Conservation (phyloP, 2,329 filamentous ascomycete species). For the Stachybotrys echinatus region DNA sequence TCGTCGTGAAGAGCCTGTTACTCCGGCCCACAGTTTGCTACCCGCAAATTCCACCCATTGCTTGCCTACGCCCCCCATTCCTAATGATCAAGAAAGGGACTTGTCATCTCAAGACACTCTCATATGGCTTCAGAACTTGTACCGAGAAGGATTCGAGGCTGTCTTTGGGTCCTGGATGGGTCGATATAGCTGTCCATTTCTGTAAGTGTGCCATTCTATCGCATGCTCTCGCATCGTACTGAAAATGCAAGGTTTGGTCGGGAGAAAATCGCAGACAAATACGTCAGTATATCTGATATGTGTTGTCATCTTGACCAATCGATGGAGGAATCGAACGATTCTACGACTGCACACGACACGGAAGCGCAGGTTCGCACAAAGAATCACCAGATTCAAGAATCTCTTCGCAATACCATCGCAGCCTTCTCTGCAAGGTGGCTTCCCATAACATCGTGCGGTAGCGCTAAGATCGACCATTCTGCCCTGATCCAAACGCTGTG, state of each 20-base stretch:
- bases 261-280: constrained; percentile 17
- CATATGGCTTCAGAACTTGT: constrained; percentile 25
- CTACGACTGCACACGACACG: not conserved
- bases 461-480: constrained; percentile 6
- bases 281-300: constrained; percentile 22
- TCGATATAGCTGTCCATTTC: constrained; percentile 33
- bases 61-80: no score
- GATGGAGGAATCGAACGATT: constrained; percentile 21
- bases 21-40: no score
- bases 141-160: constrained; percentile 28
- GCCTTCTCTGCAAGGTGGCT: constrained; percentile 24
- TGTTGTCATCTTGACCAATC: constrained; percentile 26
- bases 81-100: no score
- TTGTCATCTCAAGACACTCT: no score
- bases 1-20: no score
- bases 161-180: constrained; percentile 38
- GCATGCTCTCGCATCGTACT: constrained; percentile 1
- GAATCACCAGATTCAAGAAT: constrained; percentile 16
- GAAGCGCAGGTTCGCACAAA: constrained; percentile 9
- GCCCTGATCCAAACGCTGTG: constrained; percentile 20
- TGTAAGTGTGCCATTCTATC: constrained; percentile 19
- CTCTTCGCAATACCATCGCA: constrained; percentile 18
- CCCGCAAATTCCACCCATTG: no score
- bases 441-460: constrained; percentile 11
- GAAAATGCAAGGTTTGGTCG: constrained; percentile 14